Evolutionary conservation across 225 moss, liverwort and hornwort species (phyloP).

Genomic region (Physcomitrium patens): DNA sequence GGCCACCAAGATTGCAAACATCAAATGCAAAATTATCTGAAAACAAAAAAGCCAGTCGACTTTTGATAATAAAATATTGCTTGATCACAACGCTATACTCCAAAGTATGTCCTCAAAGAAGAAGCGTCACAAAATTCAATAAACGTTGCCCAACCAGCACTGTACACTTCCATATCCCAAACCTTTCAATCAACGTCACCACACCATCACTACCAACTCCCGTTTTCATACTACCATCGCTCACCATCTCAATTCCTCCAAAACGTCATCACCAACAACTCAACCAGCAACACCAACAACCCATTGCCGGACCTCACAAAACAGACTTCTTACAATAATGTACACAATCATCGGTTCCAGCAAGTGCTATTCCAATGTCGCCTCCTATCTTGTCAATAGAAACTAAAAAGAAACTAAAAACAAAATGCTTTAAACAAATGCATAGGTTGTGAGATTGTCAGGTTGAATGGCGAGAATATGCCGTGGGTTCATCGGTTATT

Average conservation of each 20-base stretch:
- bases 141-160: too few relatives aligned
- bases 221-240: neutral
- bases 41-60: neutral
- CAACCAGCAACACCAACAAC: neutral
- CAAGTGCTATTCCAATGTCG: neutral
- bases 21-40: conserved; percentile 10
- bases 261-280: conserved; percentile 10
- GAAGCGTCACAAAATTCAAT: too few relatives aligned
- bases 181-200: conserved; percentile 3
- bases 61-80: neutral
- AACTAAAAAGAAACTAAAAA: too few relatives aligned
- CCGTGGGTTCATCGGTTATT: too few relatives aligned
- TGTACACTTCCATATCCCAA: neutral
- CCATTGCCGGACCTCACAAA: neutral
- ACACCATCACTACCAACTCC: neutral
- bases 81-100: conserved; percentile 4
- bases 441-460: too few relatives aligned
- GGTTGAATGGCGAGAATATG: too few relatives aligned
- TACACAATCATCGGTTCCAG: conserved; percentile 10
- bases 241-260: neutral
- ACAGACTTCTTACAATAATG: neutral
- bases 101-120: neutral
- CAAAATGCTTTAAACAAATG: too few relatives aligned
- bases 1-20: conserved; percentile 26
- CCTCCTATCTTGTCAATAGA: too few relatives aligned